Percentiles rank a stretch among this genome's conserved stretches.
These are phyloP conservation scores for Penicillium sp. DNA, from an alignment of 2,329 filamentous ascomycete genomes.

Conservation along the genomic window DNA sequence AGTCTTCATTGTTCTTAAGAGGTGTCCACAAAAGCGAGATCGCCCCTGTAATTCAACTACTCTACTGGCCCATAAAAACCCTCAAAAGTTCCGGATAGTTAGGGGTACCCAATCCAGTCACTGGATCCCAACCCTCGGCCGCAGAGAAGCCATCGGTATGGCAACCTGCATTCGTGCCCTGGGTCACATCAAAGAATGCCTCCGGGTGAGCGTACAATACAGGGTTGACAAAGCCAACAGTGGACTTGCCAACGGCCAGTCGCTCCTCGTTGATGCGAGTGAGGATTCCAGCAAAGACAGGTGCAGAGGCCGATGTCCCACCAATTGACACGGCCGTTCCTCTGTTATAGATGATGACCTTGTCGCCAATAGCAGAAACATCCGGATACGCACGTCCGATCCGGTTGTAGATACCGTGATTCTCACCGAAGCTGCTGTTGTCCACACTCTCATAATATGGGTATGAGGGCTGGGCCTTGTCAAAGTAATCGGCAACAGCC, in stretches of 20 bases:
- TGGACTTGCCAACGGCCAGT: constrained; percentile 50
- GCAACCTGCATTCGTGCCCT: constrained; percentile 34
- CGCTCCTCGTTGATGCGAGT: constrained; percentile 57
- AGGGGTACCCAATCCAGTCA: constrained; percentile 38
- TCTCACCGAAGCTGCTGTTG: constrained; percentile 32
- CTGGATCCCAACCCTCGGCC: constrained; percentile 33
- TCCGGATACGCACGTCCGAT: constrained; percentile 40
- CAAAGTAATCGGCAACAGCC: constrained; percentile 40
- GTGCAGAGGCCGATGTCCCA: constrained; percentile 50
- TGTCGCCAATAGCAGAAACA: constrained; percentile 39
- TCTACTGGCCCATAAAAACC: constrained; percentile 31
- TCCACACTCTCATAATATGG: constrained; percentile 34
- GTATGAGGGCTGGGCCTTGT: constrained; percentile 26
- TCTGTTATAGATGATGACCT: constrained; percentile 32
- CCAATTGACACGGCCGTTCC: constrained; percentile 27
- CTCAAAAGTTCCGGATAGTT: constrained; percentile 35
- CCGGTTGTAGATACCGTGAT: constrained; percentile 36
- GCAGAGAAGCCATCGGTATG: constrained; percentile 31
- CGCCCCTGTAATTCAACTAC: background rate
- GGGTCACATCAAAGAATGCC: constrained; percentile 35
- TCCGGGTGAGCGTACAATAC: constrained; percentile 33
- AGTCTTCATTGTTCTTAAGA: background rate
- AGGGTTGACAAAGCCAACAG: constrained; percentile 57
- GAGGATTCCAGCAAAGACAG: constrained; percentile 56
- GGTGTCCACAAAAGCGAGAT: background rate